Conservation (phyloP, 306 rosid genomes). For the Medicago ruthenica region DNA sequence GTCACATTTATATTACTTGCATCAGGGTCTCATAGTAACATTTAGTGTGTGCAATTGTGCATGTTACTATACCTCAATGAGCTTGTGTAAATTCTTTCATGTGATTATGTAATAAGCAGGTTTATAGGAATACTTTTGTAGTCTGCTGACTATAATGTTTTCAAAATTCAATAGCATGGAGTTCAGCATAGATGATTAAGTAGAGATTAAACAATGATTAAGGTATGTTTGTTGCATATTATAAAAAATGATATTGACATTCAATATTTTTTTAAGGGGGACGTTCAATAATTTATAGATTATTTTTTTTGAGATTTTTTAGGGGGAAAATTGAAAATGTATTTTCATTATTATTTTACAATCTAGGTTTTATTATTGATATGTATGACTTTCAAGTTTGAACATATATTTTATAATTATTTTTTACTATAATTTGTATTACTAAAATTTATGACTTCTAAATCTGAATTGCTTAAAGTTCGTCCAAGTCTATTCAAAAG, state of each 20-base stretch:
- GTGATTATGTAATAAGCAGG: slow-evolving; percentile 22
- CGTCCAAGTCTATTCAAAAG: slow-evolving; percentile 9
- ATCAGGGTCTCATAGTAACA: slow-evolving; percentile 25
- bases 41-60: slow-evolving; percentile 16
- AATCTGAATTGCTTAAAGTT: neutral
- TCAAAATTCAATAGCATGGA: neutral
- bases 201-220: neutral
- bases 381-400: neutral
- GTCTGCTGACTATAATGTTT: slow-evolving; percentile 5
- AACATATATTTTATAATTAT: neutral
- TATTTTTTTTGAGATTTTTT: neutral
- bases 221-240: neutral
- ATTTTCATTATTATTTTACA: neutral
- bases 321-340: no score
- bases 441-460: neutral
- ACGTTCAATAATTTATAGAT: neutral
- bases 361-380: neutral
- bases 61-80: slow-evolving; percentile 24
- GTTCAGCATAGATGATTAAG: slow-evolving; percentile 12
- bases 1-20: slow-evolving; percentile 3
- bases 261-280: no score
- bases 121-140: slow-evolving; percentile 14
- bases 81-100: slow-evolving; percentile 26
- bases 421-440: neutral
- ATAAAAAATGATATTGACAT: neutral